Conservation (phyloP, 306 rosid species). For the Phaseolus lunatus region DNA sequence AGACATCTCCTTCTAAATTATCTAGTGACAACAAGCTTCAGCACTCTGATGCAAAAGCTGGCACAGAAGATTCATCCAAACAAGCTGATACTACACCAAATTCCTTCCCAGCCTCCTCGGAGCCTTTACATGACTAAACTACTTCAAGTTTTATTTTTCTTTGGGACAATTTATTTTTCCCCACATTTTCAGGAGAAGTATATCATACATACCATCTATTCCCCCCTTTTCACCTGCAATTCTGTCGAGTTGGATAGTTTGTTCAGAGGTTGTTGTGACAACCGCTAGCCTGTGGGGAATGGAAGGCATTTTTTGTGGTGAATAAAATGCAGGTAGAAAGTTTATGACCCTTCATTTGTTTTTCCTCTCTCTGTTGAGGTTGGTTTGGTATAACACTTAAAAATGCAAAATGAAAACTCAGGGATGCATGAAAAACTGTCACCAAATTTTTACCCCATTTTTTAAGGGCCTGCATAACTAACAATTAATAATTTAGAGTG, state of each 20-base stretch:
- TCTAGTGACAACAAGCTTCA: slow-evolving; percentile 61
- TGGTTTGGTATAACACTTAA: slow-evolving; percentile 29
- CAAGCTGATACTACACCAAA: slow-evolving; percentile 57
- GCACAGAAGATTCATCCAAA: slow-evolving; percentile 55
- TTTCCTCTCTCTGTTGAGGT: neutral
- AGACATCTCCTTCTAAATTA: slow-evolving; percentile 62
- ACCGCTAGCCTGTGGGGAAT: slow-evolving; percentile 59
- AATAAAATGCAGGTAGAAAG: slow-evolving; percentile 86
- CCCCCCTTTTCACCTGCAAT: slow-evolving; percentile 79
- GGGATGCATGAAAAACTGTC: slow-evolving; percentile 10
- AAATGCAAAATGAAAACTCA: slow-evolving; percentile 31
- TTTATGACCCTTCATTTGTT: slow-evolving; percentile 51
- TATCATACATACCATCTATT: slow-evolving; percentile 63
- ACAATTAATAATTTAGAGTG: neutral
- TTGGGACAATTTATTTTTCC: slow-evolving; percentile 42
- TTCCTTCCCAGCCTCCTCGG: slow-evolving; percentile 59
- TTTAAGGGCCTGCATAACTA: slow-evolving; percentile 29
- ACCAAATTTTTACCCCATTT: slow-evolving; percentile 27
- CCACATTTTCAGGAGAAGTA: slow-evolving; percentile 58
- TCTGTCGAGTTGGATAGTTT: slow-evolving; percentile 57
- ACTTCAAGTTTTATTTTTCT: slow-evolving; percentile 51
- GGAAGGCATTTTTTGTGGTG: slow-evolving; percentile 78
- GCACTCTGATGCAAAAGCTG: slow-evolving; percentile 56
- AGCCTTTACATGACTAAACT: slow-evolving; percentile 63
- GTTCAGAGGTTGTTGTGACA: slow-evolving; percentile 59